Evolutionary conservation across 768 basidiomycete genomes (phyloP), one percentile per base, ranked within the genome.

Genomic region (Xanthoconium purpureum): DNA sequence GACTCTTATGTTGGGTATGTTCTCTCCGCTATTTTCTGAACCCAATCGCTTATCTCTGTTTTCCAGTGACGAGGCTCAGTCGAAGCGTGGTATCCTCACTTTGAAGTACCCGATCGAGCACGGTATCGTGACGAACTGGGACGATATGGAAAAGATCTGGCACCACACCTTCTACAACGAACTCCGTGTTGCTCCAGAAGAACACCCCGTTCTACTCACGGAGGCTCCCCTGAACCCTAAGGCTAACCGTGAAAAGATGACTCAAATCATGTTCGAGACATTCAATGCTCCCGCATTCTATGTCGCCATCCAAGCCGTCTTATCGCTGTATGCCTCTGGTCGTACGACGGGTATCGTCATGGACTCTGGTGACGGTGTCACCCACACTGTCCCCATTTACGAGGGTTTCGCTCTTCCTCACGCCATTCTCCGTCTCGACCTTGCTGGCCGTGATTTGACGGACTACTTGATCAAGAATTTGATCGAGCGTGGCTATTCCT

Each of bases 141-240:
- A 95, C 67, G 94, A 95, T 76, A 95, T 95, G 93, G 94, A 96
- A 80, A 94, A 95, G 79, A 95, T 95, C 73, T 96, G 93, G 93
- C 92, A 94, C 74, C 93, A 95, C 80, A 94, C 94, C 33, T 96
- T 95, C 77, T 95, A 87, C 77, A 88, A 88, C 66, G 87, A 88
- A 66, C 80, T 88, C 57, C 86, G 87, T 71, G 86, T 88, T 55
- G 87, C 87, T 4, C 86, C 86, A 11, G 87, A 88, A 69, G 87
- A 88, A 67, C 87, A 87, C 73, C 87, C 85, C 35, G 82, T 88
- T 61, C 73, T 87, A 8, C 78, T 87, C 61, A 87, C 87, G 45
- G 85, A 87, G 69, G 85, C 87, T 46, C 87, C 87, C 29, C 77
- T 87, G 33, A 87, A 88, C 77, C 85, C 85, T 44, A 87, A 87